Percentiles rank a stretch among this genome's conserved stretches.
Conservation (phyloP, 2,329 filamentous ascomycete genomes). For the Ceratocystis cubensis region DNA sequence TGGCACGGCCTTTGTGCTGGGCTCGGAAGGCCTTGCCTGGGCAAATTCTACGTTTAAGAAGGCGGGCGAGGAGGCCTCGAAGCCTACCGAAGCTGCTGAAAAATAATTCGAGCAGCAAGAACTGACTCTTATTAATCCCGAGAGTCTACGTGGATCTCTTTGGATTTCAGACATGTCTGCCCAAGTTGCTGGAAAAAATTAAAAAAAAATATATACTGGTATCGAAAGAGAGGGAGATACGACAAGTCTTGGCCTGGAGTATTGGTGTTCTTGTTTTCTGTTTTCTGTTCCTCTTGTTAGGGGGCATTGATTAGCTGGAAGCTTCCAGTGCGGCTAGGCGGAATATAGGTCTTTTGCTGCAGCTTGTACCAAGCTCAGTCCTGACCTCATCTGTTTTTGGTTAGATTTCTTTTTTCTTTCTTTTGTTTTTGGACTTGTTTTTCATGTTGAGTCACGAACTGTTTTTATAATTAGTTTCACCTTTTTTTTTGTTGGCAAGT, state of each 20-base stretch:
- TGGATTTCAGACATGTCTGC: no score
- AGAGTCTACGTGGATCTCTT: no score
- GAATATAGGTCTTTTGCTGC: background rate
- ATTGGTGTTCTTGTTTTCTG: slow-evolving; percentile 14
- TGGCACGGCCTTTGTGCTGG: slow-evolving; percentile 53
- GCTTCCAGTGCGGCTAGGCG: background rate
- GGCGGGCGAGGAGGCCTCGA: slow-evolving; percentile 41
- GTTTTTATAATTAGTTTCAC: no score
- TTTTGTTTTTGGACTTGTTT: background rate
- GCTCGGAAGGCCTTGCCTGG: slow-evolving; percentile 51
- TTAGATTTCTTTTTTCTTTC: background rate
- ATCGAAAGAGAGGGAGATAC: background rate
- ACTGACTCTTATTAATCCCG: no score
- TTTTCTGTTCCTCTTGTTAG: slow-evolving; percentile 18
- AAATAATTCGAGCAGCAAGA: background rate
- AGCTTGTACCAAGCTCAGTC: background rate
- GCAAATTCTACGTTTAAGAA: slow-evolving; percentile 48
- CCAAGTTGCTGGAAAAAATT: background rate
- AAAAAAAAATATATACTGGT: background rate
- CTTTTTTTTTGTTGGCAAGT: no score
- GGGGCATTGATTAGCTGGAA: background rate
- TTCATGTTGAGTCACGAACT: no score
- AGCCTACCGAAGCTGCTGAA: background rate
- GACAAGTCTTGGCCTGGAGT: slow-evolving; percentile 6
- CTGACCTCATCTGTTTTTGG: slow-evolving; percentile 5